A percentile compares a stretch with the other conserved stretches of the same genome.
Evolutionary conservation across 768 basidiomycete genomes (phyloP).

Genomic region (Rhodotorula taiwanensis): DNA sequence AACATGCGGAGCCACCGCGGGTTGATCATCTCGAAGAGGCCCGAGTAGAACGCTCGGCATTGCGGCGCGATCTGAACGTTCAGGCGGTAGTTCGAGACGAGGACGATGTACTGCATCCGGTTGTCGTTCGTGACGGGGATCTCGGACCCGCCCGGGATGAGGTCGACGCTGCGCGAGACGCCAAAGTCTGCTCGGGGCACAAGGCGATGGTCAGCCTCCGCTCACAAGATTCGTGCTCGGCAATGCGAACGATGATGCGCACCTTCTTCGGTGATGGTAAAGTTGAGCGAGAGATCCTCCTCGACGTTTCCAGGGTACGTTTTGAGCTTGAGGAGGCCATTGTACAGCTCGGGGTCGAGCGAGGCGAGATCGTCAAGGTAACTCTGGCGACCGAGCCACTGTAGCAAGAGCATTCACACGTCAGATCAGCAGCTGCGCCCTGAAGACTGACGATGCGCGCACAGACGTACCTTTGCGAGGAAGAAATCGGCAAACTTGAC

Average conservation of each 20-base stretch:
- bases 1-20: conserved; percentile 93
- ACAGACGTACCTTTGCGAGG: conserved; percentile 63
- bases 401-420: conserved; percentile 46
- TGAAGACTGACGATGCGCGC: too few relatives aligned
- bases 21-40: conserved; percentile 85
- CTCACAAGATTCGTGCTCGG: too few relatives aligned
- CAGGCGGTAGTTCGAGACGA: conserved; percentile 79
- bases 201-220: conserved; percentile 9
- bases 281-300: conserved; percentile 73
- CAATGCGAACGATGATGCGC: conserved; percentile 34
- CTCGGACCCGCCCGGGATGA: conserved; percentile 73
- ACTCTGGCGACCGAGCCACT: conserved; percentile 85
- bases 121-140: conserved; percentile 83
- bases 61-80: conserved; percentile 69
- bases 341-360: conserved; percentile 84
- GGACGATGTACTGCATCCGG: conserved; percentile 77
- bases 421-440: not conserved
- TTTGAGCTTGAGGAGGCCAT: conserved; percentile 85
- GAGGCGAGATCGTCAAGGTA: conserved; percentile 89
- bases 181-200: conserved; percentile 67
- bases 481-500: conserved; percentile 95
- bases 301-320: conserved; percentile 80
- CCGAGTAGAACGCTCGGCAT: conserved; percentile 64
- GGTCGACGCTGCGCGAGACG: conserved; percentile 63
- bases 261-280: conserved; percentile 82